Percentiles rank a stretch among this genome's conserved stretches.
phyloP scores from a whole-genome alignment of 352 stramenopile genomes.

The Globisporangium irregulare region DNA sequence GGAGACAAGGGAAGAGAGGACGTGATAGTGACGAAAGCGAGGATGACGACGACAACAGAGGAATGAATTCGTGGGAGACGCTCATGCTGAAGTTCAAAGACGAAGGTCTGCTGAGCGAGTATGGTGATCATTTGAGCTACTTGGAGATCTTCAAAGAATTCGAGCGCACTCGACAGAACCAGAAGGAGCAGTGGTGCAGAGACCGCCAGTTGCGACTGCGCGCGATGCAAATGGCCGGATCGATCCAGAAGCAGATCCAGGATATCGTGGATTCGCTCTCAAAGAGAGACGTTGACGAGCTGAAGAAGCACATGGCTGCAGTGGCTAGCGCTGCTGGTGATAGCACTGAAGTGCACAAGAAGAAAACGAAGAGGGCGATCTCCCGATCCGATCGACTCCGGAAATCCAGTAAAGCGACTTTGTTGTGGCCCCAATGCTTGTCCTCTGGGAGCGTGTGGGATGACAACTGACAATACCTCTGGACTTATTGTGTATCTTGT shows the following conservation, averaged over 20 bases:
- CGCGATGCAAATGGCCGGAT: slow-evolving; percentile 48
- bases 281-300: slow-evolving; percentile 27
- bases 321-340: background rate
- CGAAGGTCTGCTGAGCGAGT: slow-evolving; percentile 43
- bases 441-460: background rate
- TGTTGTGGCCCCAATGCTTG: background rate
- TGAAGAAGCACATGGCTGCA: slow-evolving; percentile 8
- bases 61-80: slow-evolving; percentile 27
- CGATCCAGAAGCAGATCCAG: slow-evolving; percentile 56
- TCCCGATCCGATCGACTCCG: slow-evolving; percentile 36
- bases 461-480: background rate
- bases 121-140: slow-evolving; percentile 63
- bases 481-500: background rate
- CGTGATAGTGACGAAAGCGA: slow-evolving; percentile 16
- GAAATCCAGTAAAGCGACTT: slow-evolving; percentile 17
- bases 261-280: slow-evolving; percentile 44
- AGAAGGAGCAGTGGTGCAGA: slow-evolving; percentile 51
- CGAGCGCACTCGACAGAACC: slow-evolving; percentile 18
- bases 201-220: slow-evolving; percentile 42
- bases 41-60: slow-evolving; percentile 14
- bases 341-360: background rate
- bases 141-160: slow-evolving; percentile 45
- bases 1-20: background rate
- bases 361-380: background rate
- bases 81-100: slow-evolving; percentile 40